These are phyloP conservation scores for Volvariella surrecta DNA, from an alignment of 1,284 basidiomycete species.

Conservation along the genomic window DNA sequence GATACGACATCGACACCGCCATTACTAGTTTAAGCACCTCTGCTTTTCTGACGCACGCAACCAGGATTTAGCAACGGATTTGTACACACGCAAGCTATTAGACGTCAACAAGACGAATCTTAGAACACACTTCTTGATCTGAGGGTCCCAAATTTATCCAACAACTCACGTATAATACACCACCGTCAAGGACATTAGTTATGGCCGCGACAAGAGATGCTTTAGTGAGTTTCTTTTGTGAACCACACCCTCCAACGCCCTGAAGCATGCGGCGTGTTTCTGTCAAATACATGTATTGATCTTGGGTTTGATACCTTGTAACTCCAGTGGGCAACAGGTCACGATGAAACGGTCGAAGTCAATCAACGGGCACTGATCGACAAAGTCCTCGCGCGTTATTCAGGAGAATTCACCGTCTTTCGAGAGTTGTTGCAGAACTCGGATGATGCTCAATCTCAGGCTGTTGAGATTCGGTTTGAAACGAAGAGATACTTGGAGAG, in stretches of 20 bases:
- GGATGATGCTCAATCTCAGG: conserved; percentile 82
- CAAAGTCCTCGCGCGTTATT: conserved; percentile 91
- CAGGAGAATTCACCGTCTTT: conserved; percentile 91
- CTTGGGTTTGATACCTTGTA: too few relatives aligned
- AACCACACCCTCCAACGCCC: too few relatives aligned
- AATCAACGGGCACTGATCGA: conserved; percentile 94
- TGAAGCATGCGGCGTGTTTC: too few relatives aligned
- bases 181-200: background rate
- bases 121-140: too few relatives aligned
- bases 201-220: conserved; percentile 9
- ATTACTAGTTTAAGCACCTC: too few relatives aligned
- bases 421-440: conserved; percentile 92
- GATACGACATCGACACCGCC: too few relatives aligned
- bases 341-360: conserved; percentile 85
- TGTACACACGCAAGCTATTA: too few relatives aligned
- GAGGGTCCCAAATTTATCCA: conserved; percentile 6
- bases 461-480: conserved; percentile 79
- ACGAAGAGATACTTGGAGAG: conserved; percentile 46
- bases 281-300: too few relatives aligned
- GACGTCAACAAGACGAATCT: too few relatives aligned
- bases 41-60: too few relatives aligned
- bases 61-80: too few relatives aligned
- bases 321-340: conserved; percentile 70
- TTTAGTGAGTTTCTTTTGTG: conserved; percentile 10
- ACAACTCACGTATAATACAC: background rate